phyloP scores from a whole-genome alignment of 2,329 filamentous ascomycete species.

The Fusarium praegraminearum region DNA sequence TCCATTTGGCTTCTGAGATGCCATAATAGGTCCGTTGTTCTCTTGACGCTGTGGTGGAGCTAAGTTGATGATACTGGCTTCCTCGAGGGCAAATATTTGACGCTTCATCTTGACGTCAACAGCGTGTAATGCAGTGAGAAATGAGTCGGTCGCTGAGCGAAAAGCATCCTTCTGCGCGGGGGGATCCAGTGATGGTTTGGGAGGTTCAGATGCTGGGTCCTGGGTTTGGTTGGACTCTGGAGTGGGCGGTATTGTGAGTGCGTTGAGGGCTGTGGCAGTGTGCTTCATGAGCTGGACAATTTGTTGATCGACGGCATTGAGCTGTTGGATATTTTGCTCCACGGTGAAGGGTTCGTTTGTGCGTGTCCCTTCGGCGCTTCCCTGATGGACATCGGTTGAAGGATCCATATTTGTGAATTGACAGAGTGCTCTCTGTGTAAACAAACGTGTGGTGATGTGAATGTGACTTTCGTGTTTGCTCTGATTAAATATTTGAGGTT shows the following conservation, averaged over 20 bases:
- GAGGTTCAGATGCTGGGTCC: constrained; percentile 27
- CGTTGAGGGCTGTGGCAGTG: constrained; percentile 60
- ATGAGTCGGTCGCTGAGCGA: constrained; percentile 71
- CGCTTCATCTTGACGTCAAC: constrained; percentile 79
- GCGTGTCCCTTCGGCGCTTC: constrained; percentile 42
- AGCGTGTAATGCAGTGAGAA: constrained; percentile 78
- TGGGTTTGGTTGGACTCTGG: constrained; percentile 13
- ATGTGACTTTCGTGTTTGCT: neutral
- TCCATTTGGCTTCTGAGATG: constrained; percentile 65
- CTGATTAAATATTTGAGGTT: neutral
- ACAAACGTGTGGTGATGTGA: neutral
- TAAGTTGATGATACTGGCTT: constrained; percentile 78
- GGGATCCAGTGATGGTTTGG: constrained; percentile 53
- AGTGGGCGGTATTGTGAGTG: constrained; percentile 54
- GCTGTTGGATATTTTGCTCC: constrained; percentile 82
- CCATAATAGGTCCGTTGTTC: constrained; percentile 53
- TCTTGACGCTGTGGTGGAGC: constrained; percentile 52
- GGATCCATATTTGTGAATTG: constrained; percentile 47
- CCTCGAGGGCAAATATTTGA: constrained; percentile 80
- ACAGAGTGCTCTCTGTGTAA: neutral
- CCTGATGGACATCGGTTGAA: constrained; percentile 51
- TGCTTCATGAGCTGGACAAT: constrained; percentile 57
- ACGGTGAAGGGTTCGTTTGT: constrained; percentile 71
- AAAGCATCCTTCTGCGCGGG: constrained; percentile 67
- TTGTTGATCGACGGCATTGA: constrained; percentile 80